Evolutionary conservation across 352 stramenopile genomes (phyloP).

Genomic region (Pythium oligandrum): DNA sequence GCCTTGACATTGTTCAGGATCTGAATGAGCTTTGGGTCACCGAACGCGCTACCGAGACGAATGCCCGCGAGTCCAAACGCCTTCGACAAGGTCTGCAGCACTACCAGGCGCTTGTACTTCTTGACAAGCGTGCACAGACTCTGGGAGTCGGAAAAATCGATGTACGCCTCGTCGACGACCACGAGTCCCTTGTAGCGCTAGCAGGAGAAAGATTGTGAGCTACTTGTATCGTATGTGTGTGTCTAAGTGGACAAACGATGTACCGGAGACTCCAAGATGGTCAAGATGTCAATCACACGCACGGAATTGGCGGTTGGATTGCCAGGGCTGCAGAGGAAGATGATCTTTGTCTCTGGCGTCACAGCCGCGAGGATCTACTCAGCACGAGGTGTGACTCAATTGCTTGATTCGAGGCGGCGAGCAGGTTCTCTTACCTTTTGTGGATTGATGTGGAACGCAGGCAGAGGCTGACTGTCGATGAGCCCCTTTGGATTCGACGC

Average conservation of each 20-base stretch:
- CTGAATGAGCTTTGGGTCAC: slow-evolving; percentile 90
- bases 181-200: slow-evolving; percentile 87
- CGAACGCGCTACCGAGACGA: slow-evolving; percentile 90
- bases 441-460: slow-evolving; percentile 81
- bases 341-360: slow-evolving; percentile 92
- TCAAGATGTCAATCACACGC: slow-evolving; percentile 87
- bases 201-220: slow-evolving; percentile 2
- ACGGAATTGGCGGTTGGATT: slow-evolving; percentile 97
- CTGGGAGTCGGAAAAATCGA: slow-evolving; percentile 90
- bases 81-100: slow-evolving; percentile 98
- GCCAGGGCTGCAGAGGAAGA: slow-evolving; percentile 97
- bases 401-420: neutral
- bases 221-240: slow-evolving; percentile 1
- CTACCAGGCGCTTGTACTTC: slow-evolving; percentile 92
- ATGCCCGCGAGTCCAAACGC: slow-evolving; percentile 97
- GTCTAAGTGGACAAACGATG: slow-evolving; percentile 1
- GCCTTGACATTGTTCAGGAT: slow-evolving; percentile 99
- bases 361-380: slow-evolving; percentile 85
- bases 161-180: slow-evolving; percentile 98
- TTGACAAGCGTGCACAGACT: slow-evolving; percentile 88
- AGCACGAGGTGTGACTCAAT: neutral
- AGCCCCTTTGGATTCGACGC: slow-evolving; percentile 60
- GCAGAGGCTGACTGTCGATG: slow-evolving; percentile 44
- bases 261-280: slow-evolving; percentile 80
- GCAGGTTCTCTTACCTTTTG: slow-evolving; percentile 28